Base-by-base conservation (phyloP, 495 filamentous ascomycete species). In the Neurospora sp. region DNA sequence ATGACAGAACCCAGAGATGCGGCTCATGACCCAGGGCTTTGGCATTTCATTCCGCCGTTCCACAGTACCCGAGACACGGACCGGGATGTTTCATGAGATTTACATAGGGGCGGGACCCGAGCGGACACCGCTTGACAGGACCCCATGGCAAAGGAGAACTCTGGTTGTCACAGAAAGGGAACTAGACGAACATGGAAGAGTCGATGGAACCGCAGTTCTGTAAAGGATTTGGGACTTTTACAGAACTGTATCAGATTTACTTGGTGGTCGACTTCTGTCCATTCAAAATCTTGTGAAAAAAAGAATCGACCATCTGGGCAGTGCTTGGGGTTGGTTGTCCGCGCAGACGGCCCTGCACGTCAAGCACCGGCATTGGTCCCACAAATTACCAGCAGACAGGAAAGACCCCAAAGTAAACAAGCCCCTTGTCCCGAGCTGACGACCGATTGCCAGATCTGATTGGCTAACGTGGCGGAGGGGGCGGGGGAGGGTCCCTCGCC, bases 401-500 rank as follows among this genome's bases (percentile, higher is more conserved):
- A 17, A 61, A 37, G 37, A 17, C 31, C 8, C 40, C 44, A 31
- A 69, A 27, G 38, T 31, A 22, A 71, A 27, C 39, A 65, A 20
- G 37, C 59, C 53, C 71, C 71, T 61, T n/a, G 65, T 70, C 44
- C 68, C 70, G 61, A 48, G 42, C 70, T 37, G 41, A 68, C 48
- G n/a, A 44, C 70, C 65, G 65, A 69, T 61, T 59, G 53, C 69
- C 37, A 59, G 44, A 31, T 65, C 42, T 72, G 71, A 65, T 38
- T 71, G 42, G 38, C 31, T 40, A 48, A 27, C 44, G 59, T 27
- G 68, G 74, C 39, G 68, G 73, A 69, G 69, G 75, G 71, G 70
- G 22, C 71, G 53, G 72, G 76, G 69, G 70, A 70, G 16, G 16
- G 70, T 53, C 40, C 41, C 75, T 16, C 35, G 72, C 70, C 35